These are phyloP conservation scores for Agaricus blazei DNA, from an alignment of 768 basidiomycete genomes.

Conservation along the genomic window DNA sequence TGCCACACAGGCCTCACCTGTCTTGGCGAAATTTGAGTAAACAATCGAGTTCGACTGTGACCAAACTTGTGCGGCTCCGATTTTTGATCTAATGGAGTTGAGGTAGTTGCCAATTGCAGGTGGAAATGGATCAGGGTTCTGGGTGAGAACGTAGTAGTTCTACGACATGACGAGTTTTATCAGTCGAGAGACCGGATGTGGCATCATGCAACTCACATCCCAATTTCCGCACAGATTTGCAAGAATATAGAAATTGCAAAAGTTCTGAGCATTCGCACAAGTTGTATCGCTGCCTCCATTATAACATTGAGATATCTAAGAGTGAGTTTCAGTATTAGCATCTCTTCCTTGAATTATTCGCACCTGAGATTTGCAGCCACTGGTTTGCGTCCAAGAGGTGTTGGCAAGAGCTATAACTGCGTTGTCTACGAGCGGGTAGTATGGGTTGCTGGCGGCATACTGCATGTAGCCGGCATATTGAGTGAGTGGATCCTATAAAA, in stretches of 20 bases:
- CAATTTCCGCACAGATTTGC: slow-evolving; percentile 48
- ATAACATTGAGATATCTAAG: slow-evolving; percentile 49
- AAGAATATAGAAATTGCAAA: slow-evolving; percentile 54
- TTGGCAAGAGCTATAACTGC: slow-evolving; percentile 37
- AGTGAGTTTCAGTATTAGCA: background rate
- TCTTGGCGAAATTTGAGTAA: slow-evolving; percentile 40
- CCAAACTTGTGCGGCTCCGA: slow-evolving; percentile 43
- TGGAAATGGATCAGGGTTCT: slow-evolving; percentile 44
- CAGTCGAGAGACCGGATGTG: no score
- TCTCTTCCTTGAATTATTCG: background rate
- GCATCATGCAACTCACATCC: slow-evolving; percentile 32
- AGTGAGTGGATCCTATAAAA: slow-evolving; percentile 30
- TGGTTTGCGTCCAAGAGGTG: slow-evolving; percentile 32
- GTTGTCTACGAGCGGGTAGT: slow-evolving; percentile 45
- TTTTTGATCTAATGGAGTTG: slow-evolving; percentile 25
- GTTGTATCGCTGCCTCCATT: slow-evolving; percentile 39
- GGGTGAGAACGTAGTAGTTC: slow-evolving; percentile 44
- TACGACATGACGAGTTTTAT: slow-evolving; percentile 6
- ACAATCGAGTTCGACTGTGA: slow-evolving; percentile 32
- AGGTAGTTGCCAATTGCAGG: slow-evolving; percentile 31
- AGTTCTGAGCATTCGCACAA: slow-evolving; percentile 52
- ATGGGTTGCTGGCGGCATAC: slow-evolving; percentile 53
- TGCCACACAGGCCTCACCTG: slow-evolving; percentile 24
- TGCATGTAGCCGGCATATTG: slow-evolving; percentile 57
- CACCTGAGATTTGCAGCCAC: slow-evolving; percentile 50